These are phyloP conservation scores for Phytophthora gonapodyides DNA, from an alignment of 352 stramenopile species.

Conservation along the genomic window DNA sequence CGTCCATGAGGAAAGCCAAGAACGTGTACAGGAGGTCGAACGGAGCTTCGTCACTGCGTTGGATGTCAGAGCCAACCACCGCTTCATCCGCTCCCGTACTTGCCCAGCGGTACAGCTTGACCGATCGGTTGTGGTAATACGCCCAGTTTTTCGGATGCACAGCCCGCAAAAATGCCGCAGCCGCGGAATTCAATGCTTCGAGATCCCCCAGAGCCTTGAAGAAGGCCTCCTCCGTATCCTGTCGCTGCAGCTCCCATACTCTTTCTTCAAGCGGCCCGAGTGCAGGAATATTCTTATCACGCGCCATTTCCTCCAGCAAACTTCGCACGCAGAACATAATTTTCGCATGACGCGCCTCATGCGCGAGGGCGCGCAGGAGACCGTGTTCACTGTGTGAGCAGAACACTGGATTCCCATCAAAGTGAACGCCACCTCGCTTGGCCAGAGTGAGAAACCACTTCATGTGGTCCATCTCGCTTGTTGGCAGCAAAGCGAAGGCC, in stretches of 20 bases:
- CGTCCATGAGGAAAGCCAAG: slow-evolving; percentile 80
- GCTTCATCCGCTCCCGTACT: slow-evolving; percentile 65
- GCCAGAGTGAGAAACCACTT: slow-evolving; percentile 73
- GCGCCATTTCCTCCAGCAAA: slow-evolving; percentile 64
- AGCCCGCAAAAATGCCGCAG: slow-evolving; percentile 56
- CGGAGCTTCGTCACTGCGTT: slow-evolving; percentile 70
- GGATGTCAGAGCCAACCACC: slow-evolving; percentile 58
- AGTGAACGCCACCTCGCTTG: slow-evolving; percentile 51
- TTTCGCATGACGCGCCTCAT: slow-evolving; percentile 57
- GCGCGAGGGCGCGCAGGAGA: slow-evolving; percentile 55
- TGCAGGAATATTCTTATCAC: slow-evolving; percentile 79
- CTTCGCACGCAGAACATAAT: slow-evolving; percentile 79
- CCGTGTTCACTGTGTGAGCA: slow-evolving; percentile 65
- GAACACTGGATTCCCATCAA: slow-evolving; percentile 62
- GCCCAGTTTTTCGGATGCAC: slow-evolving; percentile 75
- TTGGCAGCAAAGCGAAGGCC: slow-evolving; percentile 71
- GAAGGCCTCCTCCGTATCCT: slow-evolving; percentile 67
- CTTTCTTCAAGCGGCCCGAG: slow-evolving; percentile 62
- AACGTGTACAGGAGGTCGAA: slow-evolving; percentile 85
- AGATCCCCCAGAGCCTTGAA: slow-evolving; percentile 51
- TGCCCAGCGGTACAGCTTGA: slow-evolving; percentile 71
- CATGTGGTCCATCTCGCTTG: slow-evolving; percentile 68
- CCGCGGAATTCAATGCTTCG: slow-evolving; percentile 56
- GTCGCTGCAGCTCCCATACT: slow-evolving; percentile 63
- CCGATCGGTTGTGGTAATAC: slow-evolving; percentile 63